A percentile compares a stretch with the other conserved stretches of the same genome.
Conservation (phyloP, 306 rosid species). For the Myrica gale region DNA sequence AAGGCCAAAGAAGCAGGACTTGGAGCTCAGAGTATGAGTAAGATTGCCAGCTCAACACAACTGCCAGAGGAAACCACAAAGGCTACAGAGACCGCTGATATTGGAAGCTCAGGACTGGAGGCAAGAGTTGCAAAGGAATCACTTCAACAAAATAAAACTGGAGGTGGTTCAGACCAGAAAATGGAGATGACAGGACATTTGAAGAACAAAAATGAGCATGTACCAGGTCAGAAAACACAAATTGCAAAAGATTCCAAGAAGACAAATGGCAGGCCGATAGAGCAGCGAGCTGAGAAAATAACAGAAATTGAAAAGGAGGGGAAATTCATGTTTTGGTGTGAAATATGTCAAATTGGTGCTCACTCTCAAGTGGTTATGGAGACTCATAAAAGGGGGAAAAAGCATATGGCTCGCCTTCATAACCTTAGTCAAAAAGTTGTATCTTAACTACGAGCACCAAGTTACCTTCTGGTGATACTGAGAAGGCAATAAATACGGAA, state of each 20-base stretch:
- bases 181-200: background rate
- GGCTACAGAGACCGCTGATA: slow-evolving; percentile 6
- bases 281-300: background rate
- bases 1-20: slow-evolving; percentile 44
- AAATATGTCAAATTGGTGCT: slow-evolving; percentile 37
- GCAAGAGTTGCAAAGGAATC: slow-evolving; percentile 13
- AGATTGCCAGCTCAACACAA: slow-evolving; percentile 12
- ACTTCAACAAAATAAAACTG: slow-evolving; percentile 12
- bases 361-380: slow-evolving; percentile 17
- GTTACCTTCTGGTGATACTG: slow-evolving; percentile 16
- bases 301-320: background rate
- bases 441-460: background rate
- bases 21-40: slow-evolving; percentile 16
- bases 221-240: slow-evolving; percentile 19
- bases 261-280: slow-evolving; percentile 5
- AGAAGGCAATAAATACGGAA: slow-evolving; percentile 14
- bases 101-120: slow-evolving; percentile 19
- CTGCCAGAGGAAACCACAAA: slow-evolving; percentile 17
- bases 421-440: background rate
- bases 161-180: slow-evolving; percentile 15
- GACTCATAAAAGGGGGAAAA: slow-evolving; percentile 35
- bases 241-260: slow-evolving; percentile 9
- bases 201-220: slow-evolving; percentile 20
- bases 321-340: slow-evolving; percentile 32
- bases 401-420: slow-evolving; percentile 21